Percentiles rank a stretch among this genome's conserved stretches.
phyloP scores from a whole-genome alignment of 768 basidiomycete species.

The Amanita inopinata region DNA sequence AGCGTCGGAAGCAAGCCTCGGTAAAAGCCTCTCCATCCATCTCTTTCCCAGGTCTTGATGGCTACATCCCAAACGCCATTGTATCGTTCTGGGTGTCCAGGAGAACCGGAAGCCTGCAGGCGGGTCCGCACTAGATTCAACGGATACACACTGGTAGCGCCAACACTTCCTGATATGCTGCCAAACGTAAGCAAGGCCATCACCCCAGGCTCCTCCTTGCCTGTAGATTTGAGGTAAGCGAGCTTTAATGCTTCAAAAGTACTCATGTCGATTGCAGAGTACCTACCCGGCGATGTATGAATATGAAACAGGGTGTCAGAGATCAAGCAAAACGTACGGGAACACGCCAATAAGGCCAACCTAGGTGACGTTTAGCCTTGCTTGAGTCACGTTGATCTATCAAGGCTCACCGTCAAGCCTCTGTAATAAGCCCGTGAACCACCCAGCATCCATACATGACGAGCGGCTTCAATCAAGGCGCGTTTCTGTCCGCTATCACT shows the following conservation, averaged over 20 bases:
- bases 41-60: conserved; percentile 66
- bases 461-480: conserved; percentile 51
- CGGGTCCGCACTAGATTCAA: conserved; percentile 88
- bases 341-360: conserved; percentile 95
- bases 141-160: conserved; percentile 90
- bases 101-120: conserved; percentile 91
- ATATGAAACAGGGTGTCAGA: neutral
- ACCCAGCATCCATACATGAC: conserved; percentile 70
- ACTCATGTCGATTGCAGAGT: conserved; percentile 95
- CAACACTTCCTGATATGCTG: conserved; percentile 87
- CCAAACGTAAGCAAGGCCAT: conserved; percentile 85
- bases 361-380: conserved; percentile 31
- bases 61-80: conserved; percentile 82
- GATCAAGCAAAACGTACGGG: conserved; percentile 65
- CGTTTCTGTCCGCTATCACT: conserved; percentile 64
- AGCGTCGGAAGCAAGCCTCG: conserved; percentile 86
- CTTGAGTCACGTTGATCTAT: conserved; percentile 7
- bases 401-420: conserved; percentile 69
- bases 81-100: conserved; percentile 89
- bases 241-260: conserved; percentile 95
- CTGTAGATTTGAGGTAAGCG: conserved; percentile 79
- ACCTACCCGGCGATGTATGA: conserved; percentile 30
- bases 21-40: conserved; percentile 94
- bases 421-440: conserved; percentile 83
- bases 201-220: conserved; percentile 82